A percentile compares a stretch with the other conserved stretches of the same genome.
These are phyloP conservation scores for Scalesia atractyloides DNA, from an alignment of 129 eudicot species.

Conservation along the genomic window DNA sequence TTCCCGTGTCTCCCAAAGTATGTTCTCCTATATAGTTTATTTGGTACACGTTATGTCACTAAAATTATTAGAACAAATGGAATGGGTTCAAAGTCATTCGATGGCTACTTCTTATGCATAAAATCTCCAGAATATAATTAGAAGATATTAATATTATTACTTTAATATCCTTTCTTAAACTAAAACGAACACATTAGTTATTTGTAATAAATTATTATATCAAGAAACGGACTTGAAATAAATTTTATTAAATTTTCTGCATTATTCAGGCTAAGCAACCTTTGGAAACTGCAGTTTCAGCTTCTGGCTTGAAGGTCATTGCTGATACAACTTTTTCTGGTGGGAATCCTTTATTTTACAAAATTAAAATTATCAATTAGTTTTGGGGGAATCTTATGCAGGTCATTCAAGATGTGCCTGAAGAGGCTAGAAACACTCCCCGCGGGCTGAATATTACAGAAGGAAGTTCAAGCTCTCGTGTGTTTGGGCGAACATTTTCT, in stretches of 20 bases:
- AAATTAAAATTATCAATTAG: not conserved
- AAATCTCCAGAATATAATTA: too few species aligned
- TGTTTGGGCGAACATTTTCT: conserved; percentile 41
- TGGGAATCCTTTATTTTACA: not conserved
- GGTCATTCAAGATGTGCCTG: conserved; percentile 44
- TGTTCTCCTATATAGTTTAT: not conserved
- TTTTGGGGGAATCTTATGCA: conserved; percentile 16
- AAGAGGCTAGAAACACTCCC: conserved; percentile 40
- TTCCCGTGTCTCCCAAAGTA: conserved; percentile 60
- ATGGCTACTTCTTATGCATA: not conserved
- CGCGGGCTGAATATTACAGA: conserved; percentile 26
- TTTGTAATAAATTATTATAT: too few species aligned
- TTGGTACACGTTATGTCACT: too few species aligned
- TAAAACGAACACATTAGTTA: too few species aligned
- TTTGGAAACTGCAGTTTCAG: conserved; percentile 41
- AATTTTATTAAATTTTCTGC: not conserved
- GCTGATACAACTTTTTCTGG: not conserved
- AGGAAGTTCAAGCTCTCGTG: conserved; percentile 33
- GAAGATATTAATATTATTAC: not conserved
- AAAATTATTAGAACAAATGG: too few species aligned
- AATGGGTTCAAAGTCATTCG: too few species aligned
- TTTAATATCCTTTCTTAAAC: not conserved
- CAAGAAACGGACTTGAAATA: too few species aligned
- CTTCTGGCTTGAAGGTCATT: conserved; percentile 58
- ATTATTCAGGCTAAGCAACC: conserved; percentile 27